phyloP scores from a whole-genome alignment of 2,329 filamentous ascomycete species.

The Neonectria magnoliae region DNA sequence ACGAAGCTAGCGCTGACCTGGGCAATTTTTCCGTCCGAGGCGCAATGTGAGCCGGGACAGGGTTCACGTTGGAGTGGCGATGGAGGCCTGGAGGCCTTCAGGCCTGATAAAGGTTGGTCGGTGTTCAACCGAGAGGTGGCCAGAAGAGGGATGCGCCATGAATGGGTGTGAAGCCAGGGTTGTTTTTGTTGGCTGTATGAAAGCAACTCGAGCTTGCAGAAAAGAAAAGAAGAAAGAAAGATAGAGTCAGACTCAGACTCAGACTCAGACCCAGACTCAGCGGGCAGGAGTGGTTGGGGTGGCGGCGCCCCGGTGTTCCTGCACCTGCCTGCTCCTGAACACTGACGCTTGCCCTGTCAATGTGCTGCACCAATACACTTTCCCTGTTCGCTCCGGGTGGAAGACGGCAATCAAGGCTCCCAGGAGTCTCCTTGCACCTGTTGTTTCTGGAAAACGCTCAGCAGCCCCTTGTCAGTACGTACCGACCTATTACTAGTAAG shows the following conservation, averaged over 20 bases:
- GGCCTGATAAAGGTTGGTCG: no score
- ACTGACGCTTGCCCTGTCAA: background rate
- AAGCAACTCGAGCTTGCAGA: background rate
- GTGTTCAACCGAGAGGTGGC: background rate
- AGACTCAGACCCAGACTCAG: no score
- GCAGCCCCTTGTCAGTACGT: conserved; percentile 8
- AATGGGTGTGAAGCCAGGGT: conserved; percentile 1
- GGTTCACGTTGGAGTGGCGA: background rate
- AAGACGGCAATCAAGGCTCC: background rate
- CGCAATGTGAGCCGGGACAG: conserved; percentile 6
- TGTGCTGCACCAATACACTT: background rate
- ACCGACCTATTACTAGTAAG: background rate
- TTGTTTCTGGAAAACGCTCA: conserved; percentile 32
- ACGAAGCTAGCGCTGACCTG: conserved; percentile 6
- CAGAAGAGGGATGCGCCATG: background rate
- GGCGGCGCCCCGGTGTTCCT: conserved; percentile 27
- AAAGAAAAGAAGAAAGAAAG: background rate
- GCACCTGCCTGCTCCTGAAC: conserved; percentile 9
- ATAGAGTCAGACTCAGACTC: background rate
- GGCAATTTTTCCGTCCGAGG: conserved; percentile 2
- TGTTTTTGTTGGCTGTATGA: background rate
- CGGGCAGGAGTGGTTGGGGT: conserved; percentile 18
- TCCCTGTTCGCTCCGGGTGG: background rate
- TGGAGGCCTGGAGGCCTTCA: background rate
- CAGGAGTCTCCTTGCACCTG: conserved; percentile 18